A percentile compares a stretch with the other conserved stretches of the same genome.
These are phyloP conservation scores for Candida maris DNA, from an alignment of 805 yeast species.

Conservation along the genomic window DNA sequence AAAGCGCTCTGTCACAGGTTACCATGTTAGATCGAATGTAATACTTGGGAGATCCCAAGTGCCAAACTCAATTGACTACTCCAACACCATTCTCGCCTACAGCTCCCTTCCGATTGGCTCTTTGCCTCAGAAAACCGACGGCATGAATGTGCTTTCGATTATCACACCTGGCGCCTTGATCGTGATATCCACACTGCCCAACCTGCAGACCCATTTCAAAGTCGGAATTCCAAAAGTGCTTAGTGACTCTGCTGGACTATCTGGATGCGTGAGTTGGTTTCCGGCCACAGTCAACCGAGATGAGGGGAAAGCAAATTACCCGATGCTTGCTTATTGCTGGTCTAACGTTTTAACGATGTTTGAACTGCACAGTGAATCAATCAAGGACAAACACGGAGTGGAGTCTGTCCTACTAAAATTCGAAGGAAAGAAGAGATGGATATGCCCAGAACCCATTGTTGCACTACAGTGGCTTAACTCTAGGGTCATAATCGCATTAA, in stretches of 20 bases:
- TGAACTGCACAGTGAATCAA: conserved; percentile 40
- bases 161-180: conserved; percentile 48
- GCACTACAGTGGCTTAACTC: conserved; percentile 55
- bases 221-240: conserved; percentile 43
- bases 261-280: conserved; percentile 60
- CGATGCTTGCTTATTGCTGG: conserved; percentile 68
- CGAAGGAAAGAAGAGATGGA: conserved; percentile 39
- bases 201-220: conserved; percentile 50
- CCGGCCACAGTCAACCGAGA: conserved; percentile 42
- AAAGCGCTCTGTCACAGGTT: conserved; percentile 52
- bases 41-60: conserved; percentile 47
- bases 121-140: conserved; percentile 49
- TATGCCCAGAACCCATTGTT: conserved; percentile 47
- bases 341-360: conserved; percentile 54
- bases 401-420: conserved; percentile 30
- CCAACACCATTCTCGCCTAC: conserved; percentile 36
- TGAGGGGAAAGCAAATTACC: conserved; percentile 27
- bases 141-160: conserved; percentile 56
- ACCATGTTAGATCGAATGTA: conserved; percentile 43
- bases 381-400: conserved; percentile 23
- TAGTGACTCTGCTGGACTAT: conserved; percentile 26
- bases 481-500: conserved; percentile 37
- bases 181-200: conserved; percentile 53
- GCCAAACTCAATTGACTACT: conserved; percentile 6
- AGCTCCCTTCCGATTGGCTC: conserved; percentile 61